Evolutionary conservation across 1,284 basidiomycete species (phyloP).

Genomic region (Porogramme epimiltina): DNA sequence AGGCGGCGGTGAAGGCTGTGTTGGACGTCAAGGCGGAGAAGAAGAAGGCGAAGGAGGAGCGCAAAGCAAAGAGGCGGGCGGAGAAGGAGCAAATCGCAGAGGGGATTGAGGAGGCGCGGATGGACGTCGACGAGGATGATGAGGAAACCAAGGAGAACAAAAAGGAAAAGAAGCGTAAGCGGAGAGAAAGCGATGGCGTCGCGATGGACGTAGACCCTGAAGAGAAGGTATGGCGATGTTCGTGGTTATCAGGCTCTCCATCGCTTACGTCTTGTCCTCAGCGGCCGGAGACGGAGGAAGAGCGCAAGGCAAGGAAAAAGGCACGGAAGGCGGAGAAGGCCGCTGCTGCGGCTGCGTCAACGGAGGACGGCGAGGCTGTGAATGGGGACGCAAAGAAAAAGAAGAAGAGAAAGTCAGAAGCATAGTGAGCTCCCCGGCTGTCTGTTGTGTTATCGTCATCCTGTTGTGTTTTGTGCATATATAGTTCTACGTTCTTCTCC

Average conservation of each 20-base stretch:
- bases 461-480: conserved; percentile 13
- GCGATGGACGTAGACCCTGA: conserved; percentile 39
- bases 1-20: conserved; percentile 64
- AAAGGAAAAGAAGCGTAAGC: conserved; percentile 75
- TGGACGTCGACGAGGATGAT: conserved; percentile 43
- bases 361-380: conserved; percentile 43
- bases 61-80: conserved; percentile 43
- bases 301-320: conserved; percentile 73
- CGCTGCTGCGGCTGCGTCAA: conserved; percentile 43
- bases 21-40: conserved; percentile 84
- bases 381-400: conserved; percentile 47
- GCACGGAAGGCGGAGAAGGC: conserved; percentile 74
- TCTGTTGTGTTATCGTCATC: background rate
- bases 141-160: conserved; percentile 42
- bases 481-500: background rate
- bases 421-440: conserved; percentile 25
- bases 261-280: conserved; percentile 4
- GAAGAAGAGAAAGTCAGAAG: conserved; percentile 74
- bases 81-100: conserved; percentile 41
- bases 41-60: conserved; percentile 70
- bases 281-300: conserved; percentile 66
- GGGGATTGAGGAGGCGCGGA: conserved; percentile 46
- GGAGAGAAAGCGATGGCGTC: conserved; percentile 55
- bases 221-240: conserved; percentile 40
- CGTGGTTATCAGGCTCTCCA: background rate